Base-by-base conservation (phyloP, 176 grass and related monocot genomes). In the Alloteropsis semialata region DNA sequence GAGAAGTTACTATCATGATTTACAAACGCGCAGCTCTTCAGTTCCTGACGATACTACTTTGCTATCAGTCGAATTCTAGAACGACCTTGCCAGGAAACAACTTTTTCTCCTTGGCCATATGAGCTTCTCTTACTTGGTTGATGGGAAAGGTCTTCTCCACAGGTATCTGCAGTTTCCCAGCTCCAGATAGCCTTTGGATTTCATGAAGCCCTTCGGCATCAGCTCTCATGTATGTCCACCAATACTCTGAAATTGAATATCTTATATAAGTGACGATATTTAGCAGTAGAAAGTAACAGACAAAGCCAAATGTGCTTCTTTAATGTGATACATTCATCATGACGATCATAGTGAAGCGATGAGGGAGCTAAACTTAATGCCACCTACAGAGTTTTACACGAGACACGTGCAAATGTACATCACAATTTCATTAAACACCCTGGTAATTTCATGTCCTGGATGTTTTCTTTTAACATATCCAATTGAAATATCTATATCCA, bases 141-240 rank as follows among this genome's bases (percentile, higher is more conserved):
- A 98, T 78, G 11, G 86, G 82, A 84, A 92, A 95, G 63, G 85
- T 86, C 89, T 91, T 98, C 46, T 98, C 92, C 8, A 98, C 96
- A 19, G 92, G 92, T 90, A 98, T 91, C 73, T 92, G 87, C 46
- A 98, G 57, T 79, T 95, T 98, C 43, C 96, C 91, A 45, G 86
- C 66, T 79, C 79, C 84, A 27, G 84, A 87, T 80, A 98, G 48
- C 80, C 82, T 91, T 29, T 84, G 87, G 72, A 98, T 92, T 81
- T 93, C 92, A 56, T 98, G 72, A 77, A 98, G 84, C 48, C 96
- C 96, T 82, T 98, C 96, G 57, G 76, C 63, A 63, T 98, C 96
- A 82, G 92, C 92, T 87, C 96, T 90, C 96, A 98, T 98, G 84
- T 93, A 98, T 64, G 96, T 98, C 96, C 96, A 98, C 39, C 66